Conservation (phyloP, 441 rosid genomes). For the Aleurites moluccanus region DNA sequence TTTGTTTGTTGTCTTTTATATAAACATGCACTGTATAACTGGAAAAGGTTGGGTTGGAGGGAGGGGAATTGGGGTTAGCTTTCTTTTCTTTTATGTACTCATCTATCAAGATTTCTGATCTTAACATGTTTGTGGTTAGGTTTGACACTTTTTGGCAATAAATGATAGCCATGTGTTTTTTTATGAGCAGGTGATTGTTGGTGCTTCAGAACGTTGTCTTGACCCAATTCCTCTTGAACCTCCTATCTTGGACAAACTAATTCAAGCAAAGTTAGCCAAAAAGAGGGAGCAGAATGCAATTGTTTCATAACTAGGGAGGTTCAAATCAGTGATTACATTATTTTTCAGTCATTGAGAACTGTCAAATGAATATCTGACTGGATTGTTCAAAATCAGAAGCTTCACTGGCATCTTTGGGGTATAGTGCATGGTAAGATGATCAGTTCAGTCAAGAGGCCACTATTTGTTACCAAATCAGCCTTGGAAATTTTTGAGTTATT, state of each 20-base stretch:
- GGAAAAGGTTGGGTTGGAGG: not conserved
- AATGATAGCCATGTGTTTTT: conserved; percentile 14
- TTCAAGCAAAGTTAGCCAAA: conserved; percentile 82
- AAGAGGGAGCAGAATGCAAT: conserved; percentile 41
- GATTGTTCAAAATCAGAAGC: conserved; percentile 10
- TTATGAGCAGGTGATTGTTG: conserved; percentile 77
- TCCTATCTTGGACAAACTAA: conserved; percentile 89
- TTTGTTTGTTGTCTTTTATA: not conserved
- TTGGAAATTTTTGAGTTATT: not conserved
- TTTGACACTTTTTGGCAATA: conserved; percentile 9
- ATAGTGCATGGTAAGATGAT: not conserved
- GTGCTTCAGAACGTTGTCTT: conserved; percentile 92
- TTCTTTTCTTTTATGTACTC: not conserved
- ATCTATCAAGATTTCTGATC: not conserved
- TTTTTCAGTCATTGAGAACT: not conserved
- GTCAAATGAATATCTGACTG: not conserved
- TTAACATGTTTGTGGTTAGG: not conserved
- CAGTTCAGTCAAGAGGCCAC: not conserved
- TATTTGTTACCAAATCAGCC: not conserved
- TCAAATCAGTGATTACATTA: not conserved
- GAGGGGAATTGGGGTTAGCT: not conserved
- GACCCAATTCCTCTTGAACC: conserved; percentile 92
- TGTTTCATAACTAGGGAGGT: conserved; percentile 24
- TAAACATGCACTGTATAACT: not conserved
- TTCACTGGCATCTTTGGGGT: conserved; percentile 6